These are phyloP conservation scores for Fragaria nilgerrensis DNA, from an alignment of 306 rosid genomes.

Conservation along the genomic window DNA sequence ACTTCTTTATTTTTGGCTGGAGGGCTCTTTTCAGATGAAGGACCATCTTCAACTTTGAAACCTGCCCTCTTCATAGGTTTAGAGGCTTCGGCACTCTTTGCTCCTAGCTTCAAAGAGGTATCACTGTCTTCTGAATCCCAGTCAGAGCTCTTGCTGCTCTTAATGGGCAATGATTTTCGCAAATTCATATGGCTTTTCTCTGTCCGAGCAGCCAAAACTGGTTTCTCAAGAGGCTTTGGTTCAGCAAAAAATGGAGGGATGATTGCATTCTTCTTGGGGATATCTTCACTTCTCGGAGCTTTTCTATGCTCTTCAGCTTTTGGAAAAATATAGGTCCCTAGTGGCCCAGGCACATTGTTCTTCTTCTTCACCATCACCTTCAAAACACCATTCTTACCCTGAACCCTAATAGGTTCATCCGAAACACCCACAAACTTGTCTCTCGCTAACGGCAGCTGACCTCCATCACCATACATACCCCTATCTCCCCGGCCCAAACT, in stretches of 20 bases:
- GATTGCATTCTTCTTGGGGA: slow-evolving; percentile 42
- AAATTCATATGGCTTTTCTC: slow-evolving; percentile 45
- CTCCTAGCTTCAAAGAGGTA: slow-evolving; percentile 55
- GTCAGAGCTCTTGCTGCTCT: slow-evolving; percentile 47
- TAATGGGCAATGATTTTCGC: slow-evolving; percentile 51
- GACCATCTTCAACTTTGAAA: slow-evolving; percentile 56
- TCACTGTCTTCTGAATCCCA: slow-evolving; percentile 68
- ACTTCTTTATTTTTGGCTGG: slow-evolving; percentile 51
- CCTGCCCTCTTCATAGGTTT: slow-evolving; percentile 44
- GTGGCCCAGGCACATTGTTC: slow-evolving; percentile 42
- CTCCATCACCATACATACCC: slow-evolving; percentile 47
- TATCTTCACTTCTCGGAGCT: slow-evolving; percentile 47
- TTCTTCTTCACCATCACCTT: slow-evolving; percentile 86
- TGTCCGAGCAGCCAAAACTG: slow-evolving; percentile 38
- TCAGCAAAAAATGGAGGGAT: slow-evolving; percentile 41
- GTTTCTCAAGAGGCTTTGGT: slow-evolving; percentile 44
- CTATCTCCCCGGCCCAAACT: slow-evolving; percentile 38
- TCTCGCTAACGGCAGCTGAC: slow-evolving; percentile 41
- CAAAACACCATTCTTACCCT: slow-evolving; percentile 94
- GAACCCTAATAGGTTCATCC: slow-evolving; percentile 79
- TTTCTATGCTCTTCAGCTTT: slow-evolving; percentile 51
- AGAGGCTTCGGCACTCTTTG: slow-evolving; percentile 41
- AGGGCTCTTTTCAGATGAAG: slow-evolving; percentile 51
- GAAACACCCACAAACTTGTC: slow-evolving; percentile 53
- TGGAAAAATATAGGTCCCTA: slow-evolving; percentile 39